These are phyloP conservation scores for Suhomyces maxii DNA, from an alignment of 1,139 yeast species.

Conservation along the genomic window DNA sequence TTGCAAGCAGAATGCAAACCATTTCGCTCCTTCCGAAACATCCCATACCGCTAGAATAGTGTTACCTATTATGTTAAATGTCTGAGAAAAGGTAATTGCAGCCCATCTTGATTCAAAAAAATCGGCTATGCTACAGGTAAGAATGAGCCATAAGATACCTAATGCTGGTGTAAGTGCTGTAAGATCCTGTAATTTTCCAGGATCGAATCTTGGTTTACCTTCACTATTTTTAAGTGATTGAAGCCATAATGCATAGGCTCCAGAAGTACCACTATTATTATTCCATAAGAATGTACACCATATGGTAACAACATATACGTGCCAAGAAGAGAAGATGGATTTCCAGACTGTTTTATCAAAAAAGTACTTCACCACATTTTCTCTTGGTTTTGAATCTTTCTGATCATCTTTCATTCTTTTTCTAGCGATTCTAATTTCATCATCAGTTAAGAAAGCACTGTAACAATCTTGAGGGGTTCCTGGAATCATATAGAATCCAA, in stretches of 20 bases:
- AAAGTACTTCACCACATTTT: constrained; percentile 24
- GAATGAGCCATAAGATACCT: constrained; percentile 48
- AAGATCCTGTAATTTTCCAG: constrained; percentile 36
- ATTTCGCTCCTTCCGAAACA: constrained; percentile 42
- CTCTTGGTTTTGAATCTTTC: constrained; percentile 28
- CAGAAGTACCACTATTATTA: constrained; percentile 45
- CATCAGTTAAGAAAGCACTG: constrained; percentile 55
- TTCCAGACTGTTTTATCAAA: constrained; percentile 25
- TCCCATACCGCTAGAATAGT: constrained; percentile 48
- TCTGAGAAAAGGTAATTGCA: constrained; percentile 55
- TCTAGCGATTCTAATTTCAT: constrained; percentile 61
- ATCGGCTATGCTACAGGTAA: constrained; percentile 48
- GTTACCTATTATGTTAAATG: constrained; percentile 39
- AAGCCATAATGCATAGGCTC: constrained; percentile 43
- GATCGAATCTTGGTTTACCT: constrained; percentile 25
- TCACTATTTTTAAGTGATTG: constrained; percentile 26
- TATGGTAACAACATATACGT: constrained; percentile 23
- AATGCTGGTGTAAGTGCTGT: constrained; percentile 52
- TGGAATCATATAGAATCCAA: constrained; percentile 63
- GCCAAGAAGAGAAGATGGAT: constrained; percentile 25
- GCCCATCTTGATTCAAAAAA: constrained; percentile 54
- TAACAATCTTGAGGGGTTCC: constrained; percentile 64
- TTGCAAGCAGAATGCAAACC: constrained; percentile 48
- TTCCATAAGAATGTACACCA: constrained; percentile 28
- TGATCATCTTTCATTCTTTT: constrained; percentile 49